phyloP scores from a whole-genome alignment of 2,329 filamentous ascomycete species.

The Colletotrichum eleusines region DNA sequence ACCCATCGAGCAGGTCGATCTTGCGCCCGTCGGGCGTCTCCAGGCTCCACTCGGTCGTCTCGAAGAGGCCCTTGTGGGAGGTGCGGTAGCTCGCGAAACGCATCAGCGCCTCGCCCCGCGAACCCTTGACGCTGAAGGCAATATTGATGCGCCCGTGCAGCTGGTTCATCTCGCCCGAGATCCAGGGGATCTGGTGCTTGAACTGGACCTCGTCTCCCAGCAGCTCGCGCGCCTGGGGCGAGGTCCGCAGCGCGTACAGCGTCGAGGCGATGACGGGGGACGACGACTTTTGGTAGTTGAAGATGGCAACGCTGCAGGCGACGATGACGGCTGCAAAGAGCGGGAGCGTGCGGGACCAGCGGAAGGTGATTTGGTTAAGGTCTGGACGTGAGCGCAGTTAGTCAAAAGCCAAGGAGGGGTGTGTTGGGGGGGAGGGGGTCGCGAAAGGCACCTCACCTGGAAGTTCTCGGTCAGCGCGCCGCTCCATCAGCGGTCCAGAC shows the following conservation, averaged over 20 bases:
- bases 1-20: conserved; percentile 80
- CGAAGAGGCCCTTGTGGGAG: conserved; percentile 73
- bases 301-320: conserved; percentile 84
- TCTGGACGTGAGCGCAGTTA: conserved; percentile 47
- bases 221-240: conserved; percentile 76
- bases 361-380: conserved; percentile 60
- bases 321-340: conserved; percentile 82
- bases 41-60: conserved; percentile 92
- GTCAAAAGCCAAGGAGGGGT: not conserved
- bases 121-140: conserved; percentile 86
- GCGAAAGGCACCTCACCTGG: conserved; percentile 62
- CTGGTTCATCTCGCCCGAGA: conserved; percentile 90
- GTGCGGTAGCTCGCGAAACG: conserved; percentile 82
- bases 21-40: conserved; percentile 70
- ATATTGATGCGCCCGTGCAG: conserved; percentile 92
- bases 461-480: conserved; percentile 74
- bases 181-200: conserved; percentile 83
- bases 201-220: conserved; percentile 93
- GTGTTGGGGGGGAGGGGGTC: not conserved
- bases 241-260: conserved; percentile 91
- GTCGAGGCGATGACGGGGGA: conserved; percentile 87
- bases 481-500: conserved; percentile 73
- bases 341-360: conserved; percentile 81
- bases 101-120: conserved; percentile 77
- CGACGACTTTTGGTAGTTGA: conserved; percentile 99